phyloP scores from a whole-genome alignment of 2,329 filamentous ascomycete species.

The Xylariaceae sp. region DNA sequence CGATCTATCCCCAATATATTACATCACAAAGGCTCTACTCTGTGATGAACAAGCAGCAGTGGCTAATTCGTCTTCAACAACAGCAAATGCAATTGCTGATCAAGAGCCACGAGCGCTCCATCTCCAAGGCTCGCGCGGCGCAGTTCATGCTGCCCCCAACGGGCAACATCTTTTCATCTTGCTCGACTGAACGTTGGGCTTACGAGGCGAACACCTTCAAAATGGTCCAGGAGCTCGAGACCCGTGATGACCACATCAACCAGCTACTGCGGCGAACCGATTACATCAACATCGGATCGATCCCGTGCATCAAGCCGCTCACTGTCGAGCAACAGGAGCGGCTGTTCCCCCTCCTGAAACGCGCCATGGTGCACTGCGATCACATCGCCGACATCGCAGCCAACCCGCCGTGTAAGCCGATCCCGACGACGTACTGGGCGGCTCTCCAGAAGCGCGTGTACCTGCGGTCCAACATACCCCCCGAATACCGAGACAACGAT shows the following conservation, averaged over 20 bases:
- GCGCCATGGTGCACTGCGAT: slow-evolving; percentile 31
- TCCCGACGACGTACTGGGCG: slow-evolving; percentile 3
- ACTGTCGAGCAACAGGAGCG: slow-evolving; percentile 10
- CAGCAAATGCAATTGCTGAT: slow-evolving; percentile 16
- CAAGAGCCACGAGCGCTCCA: slow-evolving; percentile 21
- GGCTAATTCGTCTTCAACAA: slow-evolving; percentile 1
- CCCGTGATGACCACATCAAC: slow-evolving; percentile 22
- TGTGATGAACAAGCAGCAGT: too few species aligned
- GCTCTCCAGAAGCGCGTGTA: slow-evolving; percentile 3
- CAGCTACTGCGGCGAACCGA: slow-evolving; percentile 16
- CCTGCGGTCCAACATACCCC: background rate
- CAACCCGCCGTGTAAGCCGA: slow-evolving; percentile 6
- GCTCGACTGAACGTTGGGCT: slow-evolving; percentile 12
- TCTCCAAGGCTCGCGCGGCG: slow-evolving; percentile 14
- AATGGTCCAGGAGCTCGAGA: slow-evolving; percentile 29
- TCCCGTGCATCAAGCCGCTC: slow-evolving; percentile 15
- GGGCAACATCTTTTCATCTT: slow-evolving; percentile 28
- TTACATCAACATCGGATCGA: slow-evolving; percentile 8
- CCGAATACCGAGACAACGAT: slow-evolving; percentile 10
- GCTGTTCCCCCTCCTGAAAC: slow-evolving; percentile 16
- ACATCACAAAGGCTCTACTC: too few species aligned
- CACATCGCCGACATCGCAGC: slow-evolving; percentile 34
- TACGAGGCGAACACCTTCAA: slow-evolving; percentile 18
- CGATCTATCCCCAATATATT: background rate
- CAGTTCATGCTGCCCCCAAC: slow-evolving; percentile 12